These are phyloP conservation scores for Hanseniaspora guilliermondii DNA, from an alignment of 805 yeast genomes.

Conservation along the genomic window DNA sequence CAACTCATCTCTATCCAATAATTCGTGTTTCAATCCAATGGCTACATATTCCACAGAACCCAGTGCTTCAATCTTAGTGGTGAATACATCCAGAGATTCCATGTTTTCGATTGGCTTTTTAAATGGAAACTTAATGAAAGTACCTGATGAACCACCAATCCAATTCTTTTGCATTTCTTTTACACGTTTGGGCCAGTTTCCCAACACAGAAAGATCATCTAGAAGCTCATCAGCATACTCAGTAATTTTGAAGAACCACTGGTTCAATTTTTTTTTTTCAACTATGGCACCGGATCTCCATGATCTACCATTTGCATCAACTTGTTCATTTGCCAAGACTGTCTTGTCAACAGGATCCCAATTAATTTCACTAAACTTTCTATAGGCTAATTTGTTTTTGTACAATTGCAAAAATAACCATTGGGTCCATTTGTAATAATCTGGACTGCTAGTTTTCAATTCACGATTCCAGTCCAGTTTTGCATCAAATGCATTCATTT, in stretches of 20 bases:
- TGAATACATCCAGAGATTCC: slow-evolving; percentile 42
- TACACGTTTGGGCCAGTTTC: slow-evolving; percentile 80
- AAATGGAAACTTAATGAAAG: slow-evolving; percentile 43
- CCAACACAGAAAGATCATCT: slow-evolving; percentile 47
- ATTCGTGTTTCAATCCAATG: slow-evolving; percentile 56
- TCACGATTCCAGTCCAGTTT: slow-evolving; percentile 93
- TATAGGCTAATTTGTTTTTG: slow-evolving; percentile 71
- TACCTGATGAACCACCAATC: slow-evolving; percentile 84
- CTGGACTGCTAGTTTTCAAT: slow-evolving; percentile 71
- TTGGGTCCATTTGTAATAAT: slow-evolving; percentile 88
- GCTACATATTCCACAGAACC: slow-evolving; percentile 76
- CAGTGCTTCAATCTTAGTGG: slow-evolving; percentile 84
- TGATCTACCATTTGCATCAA: slow-evolving; percentile 76
- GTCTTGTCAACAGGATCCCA: slow-evolving; percentile 98
- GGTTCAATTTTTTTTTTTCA: slow-evolving; percentile 66
- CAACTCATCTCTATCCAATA: slow-evolving; percentile 33
- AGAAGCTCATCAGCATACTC: slow-evolving; percentile 58
- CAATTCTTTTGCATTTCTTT: slow-evolving; percentile 84
- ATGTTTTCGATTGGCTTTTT: slow-evolving; percentile 19
- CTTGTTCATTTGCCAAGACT: slow-evolving; percentile 93
- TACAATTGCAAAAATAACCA: slow-evolving; percentile 61
- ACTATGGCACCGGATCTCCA: slow-evolving; percentile 97
- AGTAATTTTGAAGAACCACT: slow-evolving; percentile 91
- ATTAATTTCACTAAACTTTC: slow-evolving; percentile 77
- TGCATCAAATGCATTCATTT: slow-evolving; percentile 63